Evolutionary conservation across 192 early-diverging fungal species (phyloP).

Genomic region (Dimargaris cristalligena): DNA sequence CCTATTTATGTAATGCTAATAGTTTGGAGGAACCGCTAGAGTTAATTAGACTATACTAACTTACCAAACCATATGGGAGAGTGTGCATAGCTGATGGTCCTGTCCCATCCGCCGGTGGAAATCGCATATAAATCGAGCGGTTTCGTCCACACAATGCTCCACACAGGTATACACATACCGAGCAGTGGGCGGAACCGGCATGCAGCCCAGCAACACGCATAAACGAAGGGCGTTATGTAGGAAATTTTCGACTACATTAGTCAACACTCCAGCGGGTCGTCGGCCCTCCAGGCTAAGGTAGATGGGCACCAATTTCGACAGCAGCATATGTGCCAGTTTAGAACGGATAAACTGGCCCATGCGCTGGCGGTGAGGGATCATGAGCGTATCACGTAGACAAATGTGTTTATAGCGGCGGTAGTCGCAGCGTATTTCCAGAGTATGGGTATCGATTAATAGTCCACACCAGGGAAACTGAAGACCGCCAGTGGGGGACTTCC

Average conservation of each 20-base stretch:
- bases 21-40: not conserved
- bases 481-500: too few relatives aligned
- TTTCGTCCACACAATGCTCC: not conserved
- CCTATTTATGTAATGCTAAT: not conserved
- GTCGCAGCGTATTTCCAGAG: slow-evolving; percentile 49
- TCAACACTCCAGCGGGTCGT: slow-evolving; percentile 34
- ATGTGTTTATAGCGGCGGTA: slow-evolving; percentile 35
- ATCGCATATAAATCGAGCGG: not conserved
- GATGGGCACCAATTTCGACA: slow-evolving; percentile 25
- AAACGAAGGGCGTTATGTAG: slow-evolving; percentile 54
- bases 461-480: slow-evolving; percentile 83
- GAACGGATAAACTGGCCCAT: slow-evolving; percentile 24
- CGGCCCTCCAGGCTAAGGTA: slow-evolving; percentile 49
- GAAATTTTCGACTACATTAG: slow-evolving; percentile 70
- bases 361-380: slow-evolving; percentile 24
- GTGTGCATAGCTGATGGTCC: not conserved
- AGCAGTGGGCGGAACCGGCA: slow-evolving; percentile 3
- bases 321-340: slow-evolving; percentile 23
- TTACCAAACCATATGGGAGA: not conserved
- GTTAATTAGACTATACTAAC: not conserved
- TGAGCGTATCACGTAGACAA: slow-evolving; percentile 28
- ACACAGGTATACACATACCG: not conserved
- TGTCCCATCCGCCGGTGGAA: not conserved
- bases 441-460: slow-evolving; percentile 44
- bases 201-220: slow-evolving; percentile 18